These are phyloP conservation scores for Geranium brycei DNA, from an alignment of 345 rosid species.

Conservation along the genomic window DNA sequence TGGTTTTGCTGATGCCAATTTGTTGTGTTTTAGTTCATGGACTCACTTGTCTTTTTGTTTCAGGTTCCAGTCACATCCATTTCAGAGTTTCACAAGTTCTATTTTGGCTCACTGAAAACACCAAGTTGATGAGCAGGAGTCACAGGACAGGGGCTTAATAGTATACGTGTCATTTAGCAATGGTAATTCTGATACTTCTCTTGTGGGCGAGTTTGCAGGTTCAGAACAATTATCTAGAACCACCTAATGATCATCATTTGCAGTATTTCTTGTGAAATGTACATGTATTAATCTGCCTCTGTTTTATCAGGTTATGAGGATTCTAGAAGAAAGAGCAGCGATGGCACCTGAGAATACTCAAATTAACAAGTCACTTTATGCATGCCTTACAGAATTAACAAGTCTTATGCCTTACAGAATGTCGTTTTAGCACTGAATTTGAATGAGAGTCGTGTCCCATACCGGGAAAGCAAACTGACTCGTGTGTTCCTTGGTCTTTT, in stretches of 20 bases:
- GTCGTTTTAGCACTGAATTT: constrained; percentile 54
- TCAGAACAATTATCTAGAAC: not conserved
- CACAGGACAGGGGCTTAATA: constrained; percentile 52
- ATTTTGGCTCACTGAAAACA: constrained; percentile 18
- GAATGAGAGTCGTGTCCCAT: constrained; percentile 53
- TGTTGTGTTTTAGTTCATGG: not conserved
- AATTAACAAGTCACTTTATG: constrained; percentile 52
- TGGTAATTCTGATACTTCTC: constrained; percentile 8
- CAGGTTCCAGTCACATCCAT: constrained; percentile 46
- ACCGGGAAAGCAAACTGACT: constrained; percentile 67
- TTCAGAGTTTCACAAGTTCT: constrained; percentile 38
- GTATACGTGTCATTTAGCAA: constrained; percentile 22
- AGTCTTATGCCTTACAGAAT: constrained; percentile 57
- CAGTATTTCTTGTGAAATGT: not conserved
- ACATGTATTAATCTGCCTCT: not conserved
- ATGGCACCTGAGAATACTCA: constrained; percentile 29
- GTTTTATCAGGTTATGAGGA: constrained; percentile 51
- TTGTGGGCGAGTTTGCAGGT: constrained; percentile 59
- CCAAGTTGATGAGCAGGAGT: constrained; percentile 21
- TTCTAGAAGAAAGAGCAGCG: constrained; percentile 31
- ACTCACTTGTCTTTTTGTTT: constrained; percentile 3
- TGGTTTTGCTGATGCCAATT: not conserved
- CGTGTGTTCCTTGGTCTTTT: constrained; percentile 56
- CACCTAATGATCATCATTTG: not conserved
- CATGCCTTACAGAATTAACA: constrained; percentile 57